Evolutionary conservation across 768 basidiomycete genomes (phyloP).

Genomic region (Coprinellus aureogranulatus): DNA sequence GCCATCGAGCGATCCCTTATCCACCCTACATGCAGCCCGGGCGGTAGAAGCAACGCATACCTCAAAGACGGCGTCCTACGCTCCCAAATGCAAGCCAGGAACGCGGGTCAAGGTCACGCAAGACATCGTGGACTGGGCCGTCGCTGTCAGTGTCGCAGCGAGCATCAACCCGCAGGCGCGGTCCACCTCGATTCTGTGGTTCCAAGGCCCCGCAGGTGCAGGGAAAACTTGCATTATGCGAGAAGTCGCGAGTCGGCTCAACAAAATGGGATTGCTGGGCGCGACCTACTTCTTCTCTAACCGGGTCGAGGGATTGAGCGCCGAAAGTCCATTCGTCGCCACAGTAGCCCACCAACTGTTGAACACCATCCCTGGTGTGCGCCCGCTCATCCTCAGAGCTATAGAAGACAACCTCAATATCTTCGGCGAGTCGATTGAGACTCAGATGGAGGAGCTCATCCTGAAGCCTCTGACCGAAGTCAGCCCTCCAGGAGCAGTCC

Average conservation of each 20-base stretch:
- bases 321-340: conserved; percentile 3
- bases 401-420: background rate
- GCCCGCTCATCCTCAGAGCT: background rate
- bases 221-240: conserved; percentile 9
- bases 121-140: conserved; percentile 1
- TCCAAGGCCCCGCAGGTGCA: conserved; percentile 5
- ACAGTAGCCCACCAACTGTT: background rate
- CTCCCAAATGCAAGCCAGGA: conserved; percentile 5
- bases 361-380: background rate
- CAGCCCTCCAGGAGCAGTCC: too few relatives aligned
- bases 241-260: background rate
- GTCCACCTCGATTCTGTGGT: conserved; percentile 1
- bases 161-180: background rate
- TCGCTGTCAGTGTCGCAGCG: background rate
- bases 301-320: background rate
- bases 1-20: too few relatives aligned
- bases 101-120: background rate
- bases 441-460: background rate
- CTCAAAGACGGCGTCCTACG: background rate
- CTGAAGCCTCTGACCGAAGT: background rate
- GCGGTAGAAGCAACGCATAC: conserved; percentile 6
- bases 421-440: background rate
- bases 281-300: conserved; percentile 7
- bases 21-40: too few relatives aligned
- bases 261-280: background rate